Conservation (phyloP, 1,284 basidiomycete species). For the Sanghuangporus sanghuang region DNA sequence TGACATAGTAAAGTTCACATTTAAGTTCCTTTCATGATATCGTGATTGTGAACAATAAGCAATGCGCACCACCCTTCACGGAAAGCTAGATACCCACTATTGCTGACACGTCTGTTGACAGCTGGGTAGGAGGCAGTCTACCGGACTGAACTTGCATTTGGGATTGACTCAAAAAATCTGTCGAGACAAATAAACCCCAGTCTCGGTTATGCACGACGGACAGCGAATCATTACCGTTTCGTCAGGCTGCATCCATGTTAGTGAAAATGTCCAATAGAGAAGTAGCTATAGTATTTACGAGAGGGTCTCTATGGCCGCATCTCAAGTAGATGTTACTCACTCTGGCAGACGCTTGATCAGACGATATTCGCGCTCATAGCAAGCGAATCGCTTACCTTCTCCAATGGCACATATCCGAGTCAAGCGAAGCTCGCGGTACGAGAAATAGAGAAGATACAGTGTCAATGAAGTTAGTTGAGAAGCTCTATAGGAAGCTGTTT, state of each 20-base stretch:
- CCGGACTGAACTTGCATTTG: slow-evolving; percentile 64
- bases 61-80: too few relatives aligned
- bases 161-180: slow-evolving; percentile 55
- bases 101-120: slow-evolving; percentile 70
- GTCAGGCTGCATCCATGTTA: slow-evolving; percentile 41
- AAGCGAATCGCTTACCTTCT: slow-evolving; percentile 41
- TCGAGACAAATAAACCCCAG: slow-evolving; percentile 12
- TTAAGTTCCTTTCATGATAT: too few relatives aligned
- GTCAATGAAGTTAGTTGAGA: neutral
- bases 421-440: neutral
- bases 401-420: slow-evolving; percentile 49
- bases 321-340: slow-evolving; percentile 50
- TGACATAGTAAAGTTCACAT: too few relatives aligned
- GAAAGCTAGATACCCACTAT: slow-evolving; percentile 46
- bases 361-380: neutral
- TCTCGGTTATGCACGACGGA: slow-evolving; percentile 8
- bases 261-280: slow-evolving; percentile 18
- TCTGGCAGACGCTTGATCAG: slow-evolving; percentile 27
- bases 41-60: too few relatives aligned
- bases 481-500: neutral
- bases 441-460: neutral
- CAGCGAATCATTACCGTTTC: slow-evolving; percentile 39
- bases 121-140: slow-evolving; percentile 47
- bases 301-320: slow-evolving; percentile 51
- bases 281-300: slow-evolving; percentile 37